phyloP scores from a whole-genome alignment of 108 stramenopile genomes.

The Nitzschia inconspicua region DNA sequence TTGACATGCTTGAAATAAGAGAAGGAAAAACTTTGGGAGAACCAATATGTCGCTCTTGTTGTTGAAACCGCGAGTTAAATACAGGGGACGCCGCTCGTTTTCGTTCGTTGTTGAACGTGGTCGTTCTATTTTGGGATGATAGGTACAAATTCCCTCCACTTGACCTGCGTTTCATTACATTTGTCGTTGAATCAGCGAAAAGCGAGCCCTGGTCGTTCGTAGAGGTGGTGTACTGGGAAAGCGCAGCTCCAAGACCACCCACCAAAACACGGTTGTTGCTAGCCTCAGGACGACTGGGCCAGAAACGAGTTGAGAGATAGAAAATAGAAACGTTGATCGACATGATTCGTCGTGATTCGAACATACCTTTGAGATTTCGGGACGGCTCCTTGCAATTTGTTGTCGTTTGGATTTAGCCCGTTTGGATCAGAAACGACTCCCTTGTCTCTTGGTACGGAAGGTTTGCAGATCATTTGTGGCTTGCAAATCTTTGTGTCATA shows the following conservation, averaged over 20 bases:
- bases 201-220: constrained; percentile 6
- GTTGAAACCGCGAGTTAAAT: constrained; percentile 2
- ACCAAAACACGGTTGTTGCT: no score
- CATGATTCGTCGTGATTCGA: no score
- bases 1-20: not conserved
- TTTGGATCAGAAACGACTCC: no score
- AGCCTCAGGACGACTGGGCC: no score
- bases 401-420: constrained; percentile 7
- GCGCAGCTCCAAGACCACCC: constrained; percentile 32
- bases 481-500: constrained; percentile 22
- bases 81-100: constrained; percentile 18
- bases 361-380: no score
- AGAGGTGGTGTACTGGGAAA: constrained; percentile 28
- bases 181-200: not conserved
- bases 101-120: constrained; percentile 8
- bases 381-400: no score
- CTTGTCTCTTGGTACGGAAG: no score
- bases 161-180: constrained; percentile 7
- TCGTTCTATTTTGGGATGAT: not conserved
- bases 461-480: no score
- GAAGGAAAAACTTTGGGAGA: constrained; percentile 6
- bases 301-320: no score
- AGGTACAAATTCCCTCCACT: constrained; percentile 17
- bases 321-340: no score
- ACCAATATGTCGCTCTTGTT: constrained; percentile 5